These are phyloP conservation scores for Populus pruinosa DNA, from an alignment of 345 rosid species.

Conservation along the genomic window DNA sequence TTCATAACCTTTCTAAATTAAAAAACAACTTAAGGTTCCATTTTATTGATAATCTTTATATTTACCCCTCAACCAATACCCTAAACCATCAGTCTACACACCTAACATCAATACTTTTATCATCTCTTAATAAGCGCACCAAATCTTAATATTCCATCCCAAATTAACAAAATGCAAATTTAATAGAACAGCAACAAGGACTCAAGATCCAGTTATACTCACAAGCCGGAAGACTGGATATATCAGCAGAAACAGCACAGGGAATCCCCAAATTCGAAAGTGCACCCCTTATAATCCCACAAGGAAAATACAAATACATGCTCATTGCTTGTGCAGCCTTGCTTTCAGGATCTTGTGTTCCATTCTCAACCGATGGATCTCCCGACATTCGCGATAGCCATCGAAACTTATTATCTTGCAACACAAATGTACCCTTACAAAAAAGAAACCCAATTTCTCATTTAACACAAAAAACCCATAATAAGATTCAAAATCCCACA, in stretches of 20 bases:
- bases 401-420: constrained; percentile 90
- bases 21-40: background rate
- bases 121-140: background rate
- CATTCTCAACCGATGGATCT: constrained; percentile 52
- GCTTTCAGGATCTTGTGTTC: constrained; percentile 60
- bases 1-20: background rate
- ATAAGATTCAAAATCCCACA: background rate
- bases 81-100: too few relatives aligned
- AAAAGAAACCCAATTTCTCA: constrained; percentile 7
- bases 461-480: background rate
- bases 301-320: constrained; percentile 89
- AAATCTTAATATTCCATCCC: background rate
- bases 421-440: constrained; percentile 86
- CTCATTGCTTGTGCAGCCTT: constrained; percentile 70
- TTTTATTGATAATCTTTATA: background rate
- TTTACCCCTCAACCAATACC: too few relatives aligned
- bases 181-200: background rate
- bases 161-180: background rate
- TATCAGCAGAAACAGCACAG: constrained; percentile 94
- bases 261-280: constrained; percentile 95
- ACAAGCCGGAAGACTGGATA: constrained; percentile 93
- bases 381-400: constrained; percentile 78
- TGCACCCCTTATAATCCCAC: constrained; percentile 95
- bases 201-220: constrained; percentile 29
- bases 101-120: too few relatives aligned